Evolutionary conservation across 495 filamentous ascomycete species (phyloP).

Genomic region (Amphirosellinia nigrospora): DNA sequence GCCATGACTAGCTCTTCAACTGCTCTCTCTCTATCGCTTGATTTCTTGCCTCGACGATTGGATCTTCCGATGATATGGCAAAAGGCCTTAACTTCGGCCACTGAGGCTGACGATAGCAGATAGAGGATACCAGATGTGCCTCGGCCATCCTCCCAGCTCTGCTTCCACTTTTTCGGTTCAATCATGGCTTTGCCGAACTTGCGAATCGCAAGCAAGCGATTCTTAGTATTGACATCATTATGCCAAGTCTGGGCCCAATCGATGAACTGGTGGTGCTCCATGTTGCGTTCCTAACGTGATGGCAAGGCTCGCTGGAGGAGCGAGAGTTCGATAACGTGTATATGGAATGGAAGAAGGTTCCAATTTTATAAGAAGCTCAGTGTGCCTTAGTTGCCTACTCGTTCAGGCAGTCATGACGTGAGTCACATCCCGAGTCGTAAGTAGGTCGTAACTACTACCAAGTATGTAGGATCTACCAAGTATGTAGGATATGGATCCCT

Average conservation of each 20-base stretch:
- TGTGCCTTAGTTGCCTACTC: not conserved
- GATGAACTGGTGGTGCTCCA: slow-evolving; percentile 18
- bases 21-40: slow-evolving; percentile 25
- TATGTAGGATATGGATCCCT: not conserved
- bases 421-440: slow-evolving; percentile 4
- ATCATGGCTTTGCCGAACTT: slow-evolving; percentile 28
- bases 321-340: not conserved
- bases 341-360: not conserved
- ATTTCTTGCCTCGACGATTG: slow-evolving; percentile 25
- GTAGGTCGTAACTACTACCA: not conserved
- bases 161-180: slow-evolving; percentile 27
- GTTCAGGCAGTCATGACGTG: slow-evolving; percentile 12
- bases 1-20: slow-evolving; percentile 30
- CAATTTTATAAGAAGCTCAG: not conserved
- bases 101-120: slow-evolving; percentile 30
- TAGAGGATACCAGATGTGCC: slow-evolving; percentile 30
- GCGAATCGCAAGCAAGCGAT: slow-evolving; percentile 27
- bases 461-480: no score
- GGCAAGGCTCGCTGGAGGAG: slow-evolving; percentile 4
- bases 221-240: slow-evolving; percentile 9
- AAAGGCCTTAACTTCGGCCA: slow-evolving; percentile 31
- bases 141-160: slow-evolving; percentile 26
- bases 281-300: slow-evolving; percentile 3
- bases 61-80: slow-evolving; percentile 26
- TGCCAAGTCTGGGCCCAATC: slow-evolving; percentile 23